phyloP scores from a whole-genome alignment of 805 yeast species.

The Teunomyces atbi region DNA sequence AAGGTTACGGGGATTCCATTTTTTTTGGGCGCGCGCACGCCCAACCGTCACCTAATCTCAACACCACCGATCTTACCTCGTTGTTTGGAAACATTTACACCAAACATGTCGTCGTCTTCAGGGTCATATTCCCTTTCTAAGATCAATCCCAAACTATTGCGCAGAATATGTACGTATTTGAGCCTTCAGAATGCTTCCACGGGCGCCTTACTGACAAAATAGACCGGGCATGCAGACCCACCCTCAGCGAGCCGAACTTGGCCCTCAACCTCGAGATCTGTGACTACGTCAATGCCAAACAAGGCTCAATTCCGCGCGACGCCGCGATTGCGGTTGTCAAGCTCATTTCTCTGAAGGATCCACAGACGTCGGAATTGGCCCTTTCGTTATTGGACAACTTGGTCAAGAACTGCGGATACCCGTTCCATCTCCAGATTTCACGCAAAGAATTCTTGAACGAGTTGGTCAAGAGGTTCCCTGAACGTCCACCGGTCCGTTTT shows the following conservation, averaged over 20 bases:
- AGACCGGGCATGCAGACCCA: conserved; percentile 85
- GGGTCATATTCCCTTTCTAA: conserved; percentile 40
- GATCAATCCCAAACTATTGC: conserved; percentile 45
- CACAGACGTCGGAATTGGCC: conserved; percentile 83
- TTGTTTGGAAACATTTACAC: neutral
- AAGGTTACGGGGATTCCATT: neutral
- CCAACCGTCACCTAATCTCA: neutral
- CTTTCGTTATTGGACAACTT: conserved; percentile 80
- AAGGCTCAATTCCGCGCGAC: conserved; percentile 86
- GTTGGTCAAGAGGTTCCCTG: conserved; percentile 90
- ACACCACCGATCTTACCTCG: neutral
- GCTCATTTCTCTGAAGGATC: conserved; percentile 75
- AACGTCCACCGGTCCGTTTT: conserved; percentile 85
- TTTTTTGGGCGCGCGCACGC: neutral
- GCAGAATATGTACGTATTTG: conserved; percentile 43
- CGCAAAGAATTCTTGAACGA: conserved; percentile 93
- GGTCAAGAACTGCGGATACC: conserved; percentile 97
- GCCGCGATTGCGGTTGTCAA: conserved; percentile 86
- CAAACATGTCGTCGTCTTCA: conserved; percentile 11
- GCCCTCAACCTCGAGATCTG: conserved; percentile 89
- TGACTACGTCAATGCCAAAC: conserved; percentile 88
- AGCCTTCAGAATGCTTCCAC: neutral
- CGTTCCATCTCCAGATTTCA: conserved; percentile 91
- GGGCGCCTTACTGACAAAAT: neutral
- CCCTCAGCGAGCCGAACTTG: conserved; percentile 81